Evolutionary conservation across 2,329 filamentous ascomycete genomes (phyloP).

Genomic region (Cryphonectria parasitica): DNA sequence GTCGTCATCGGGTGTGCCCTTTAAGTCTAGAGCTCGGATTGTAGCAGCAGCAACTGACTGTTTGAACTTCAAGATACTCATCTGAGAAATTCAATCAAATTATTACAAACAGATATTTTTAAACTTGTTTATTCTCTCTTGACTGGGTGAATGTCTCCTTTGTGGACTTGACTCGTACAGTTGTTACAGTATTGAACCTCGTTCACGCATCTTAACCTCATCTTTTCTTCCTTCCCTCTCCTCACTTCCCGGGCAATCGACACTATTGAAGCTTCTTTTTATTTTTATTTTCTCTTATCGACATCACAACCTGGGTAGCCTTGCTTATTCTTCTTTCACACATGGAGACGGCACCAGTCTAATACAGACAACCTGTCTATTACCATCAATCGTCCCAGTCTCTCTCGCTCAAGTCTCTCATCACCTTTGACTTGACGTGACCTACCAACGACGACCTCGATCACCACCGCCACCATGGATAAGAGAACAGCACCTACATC

Average conservation of each 20-base stretch:
- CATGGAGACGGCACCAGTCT: neutral
- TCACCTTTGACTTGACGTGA: slow-evolving; percentile 18
- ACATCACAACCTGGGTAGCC: too few species aligned
- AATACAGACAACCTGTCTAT: neutral
- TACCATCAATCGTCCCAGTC: neutral
- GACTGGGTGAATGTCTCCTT: neutral
- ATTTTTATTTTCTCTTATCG: neutral
- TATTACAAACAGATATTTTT: neutral
- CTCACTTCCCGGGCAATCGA: neutral
- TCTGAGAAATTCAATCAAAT: neutral
- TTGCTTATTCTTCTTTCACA: neutral
- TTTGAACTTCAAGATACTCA: neutral
- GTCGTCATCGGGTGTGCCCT: slow-evolving; percentile 15
- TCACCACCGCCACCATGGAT: slow-evolving; percentile 12
- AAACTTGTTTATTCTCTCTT: neutral
- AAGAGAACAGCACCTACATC: slow-evolving; percentile 13
- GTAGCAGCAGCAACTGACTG: neutral
- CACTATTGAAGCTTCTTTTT: neutral
- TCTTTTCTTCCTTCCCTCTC: neutral
- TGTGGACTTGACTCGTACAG: neutral
- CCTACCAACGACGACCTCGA: slow-evolving; percentile 27
- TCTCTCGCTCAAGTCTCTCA: neutral
- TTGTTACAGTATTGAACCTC: neutral
- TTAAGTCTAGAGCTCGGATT: neutral
- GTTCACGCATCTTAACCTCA: neutral